Evolutionary conservation across 768 basidiomycete genomes (phyloP), one percentile per base, ranked within the genome.

Genomic region (Suillus discolor): DNA sequence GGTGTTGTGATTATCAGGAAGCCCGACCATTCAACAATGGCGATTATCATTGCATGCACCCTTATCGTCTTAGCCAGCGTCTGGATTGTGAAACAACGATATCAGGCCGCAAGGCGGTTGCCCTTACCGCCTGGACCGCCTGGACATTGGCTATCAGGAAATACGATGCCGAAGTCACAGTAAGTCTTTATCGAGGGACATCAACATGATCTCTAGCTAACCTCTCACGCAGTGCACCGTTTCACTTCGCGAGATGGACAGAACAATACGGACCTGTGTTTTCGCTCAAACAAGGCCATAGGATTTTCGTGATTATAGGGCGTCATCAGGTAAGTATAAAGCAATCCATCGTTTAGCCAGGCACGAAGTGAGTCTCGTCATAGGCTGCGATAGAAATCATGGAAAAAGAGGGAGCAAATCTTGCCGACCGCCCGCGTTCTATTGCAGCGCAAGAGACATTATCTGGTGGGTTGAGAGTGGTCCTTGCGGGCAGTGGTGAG

Each of bases 241-340:
- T 63, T 71, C 67, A 38, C 34, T 87, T 86, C 57, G 84, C 88
- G 41, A 79, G 84, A 70, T 84, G 86, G 83, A 85, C 84, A 3
- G 79, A 87, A 69, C 70, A 81, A 66, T 89, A 89, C 68, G 88
- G 89, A 0, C 87, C 88, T 0, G 79, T 89, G 0, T 87, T 88
- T 67, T 81, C 84, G 0, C 71, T 89, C 1, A 79, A 81, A 6
- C 83, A 85, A 68, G 87, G 88, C 1, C 6, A 45, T 13, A 51
- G 53, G 2, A 12, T 65, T 4, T 71, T 68, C 13, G 63, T 75
- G 1, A 25, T 75, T 15, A 71, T 75, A 11, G 75, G 73, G 0
- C 71, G 74, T 59, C 63, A 75, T 51, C 66, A 49, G 71, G 18
- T 42, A 47, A 67, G 41, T 63, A 13, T 42, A 13, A 16, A 16